Conservation (phyloP, 1,284 basidiomycete species). For the Puccinia polysora region DNA sequence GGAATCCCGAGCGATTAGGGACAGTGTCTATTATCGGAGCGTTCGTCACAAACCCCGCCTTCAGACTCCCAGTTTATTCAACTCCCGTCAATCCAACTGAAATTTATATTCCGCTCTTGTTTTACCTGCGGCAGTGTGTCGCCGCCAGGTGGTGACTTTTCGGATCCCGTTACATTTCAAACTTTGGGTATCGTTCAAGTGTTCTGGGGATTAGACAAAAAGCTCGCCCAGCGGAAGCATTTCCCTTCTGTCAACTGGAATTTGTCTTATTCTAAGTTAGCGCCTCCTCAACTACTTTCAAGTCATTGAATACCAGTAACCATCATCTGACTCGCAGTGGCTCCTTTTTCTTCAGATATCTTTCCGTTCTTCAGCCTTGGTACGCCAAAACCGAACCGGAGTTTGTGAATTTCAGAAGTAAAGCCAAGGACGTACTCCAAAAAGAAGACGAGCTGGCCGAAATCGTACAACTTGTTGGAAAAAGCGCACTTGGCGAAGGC, state of each 20-base stretch:
- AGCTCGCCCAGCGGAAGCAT: conserved; percentile 59
- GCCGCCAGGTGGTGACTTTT: conserved; percentile 98
- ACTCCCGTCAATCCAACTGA: background rate
- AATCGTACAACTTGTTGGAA: conserved; percentile 98
- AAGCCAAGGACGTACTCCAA: conserved; percentile 92
- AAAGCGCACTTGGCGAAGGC: conserved; percentile 90
- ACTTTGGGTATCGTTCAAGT: conserved; percentile 99
- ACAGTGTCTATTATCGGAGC: conserved; percentile 98
- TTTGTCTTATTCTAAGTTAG: conserved; percentile 94
- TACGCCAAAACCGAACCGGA: conserved; percentile 87
- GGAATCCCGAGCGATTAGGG: conserved; percentile 79
- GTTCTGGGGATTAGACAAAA: conserved; percentile 75
- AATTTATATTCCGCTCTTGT: too few species aligned
- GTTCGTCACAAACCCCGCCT: conserved; percentile 55
- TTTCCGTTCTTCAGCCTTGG: conserved; percentile 86
- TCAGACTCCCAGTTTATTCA: background rate
- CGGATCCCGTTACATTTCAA: conserved; percentile 94
- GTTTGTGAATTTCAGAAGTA: conserved; percentile 84
- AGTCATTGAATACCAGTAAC: background rate
- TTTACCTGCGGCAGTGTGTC: conserved; percentile 88
- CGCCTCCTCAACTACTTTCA: background rate
- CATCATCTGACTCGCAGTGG: background rate
- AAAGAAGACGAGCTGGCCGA: conserved; percentile 98
- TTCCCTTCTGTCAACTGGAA: conserved; percentile 99
- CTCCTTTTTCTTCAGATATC: conserved; percentile 52